These are phyloP conservation scores for Talaromyces wortmannii DNA, from an alignment of 495 filamentous ascomycete species.

Conservation along the genomic window DNA sequence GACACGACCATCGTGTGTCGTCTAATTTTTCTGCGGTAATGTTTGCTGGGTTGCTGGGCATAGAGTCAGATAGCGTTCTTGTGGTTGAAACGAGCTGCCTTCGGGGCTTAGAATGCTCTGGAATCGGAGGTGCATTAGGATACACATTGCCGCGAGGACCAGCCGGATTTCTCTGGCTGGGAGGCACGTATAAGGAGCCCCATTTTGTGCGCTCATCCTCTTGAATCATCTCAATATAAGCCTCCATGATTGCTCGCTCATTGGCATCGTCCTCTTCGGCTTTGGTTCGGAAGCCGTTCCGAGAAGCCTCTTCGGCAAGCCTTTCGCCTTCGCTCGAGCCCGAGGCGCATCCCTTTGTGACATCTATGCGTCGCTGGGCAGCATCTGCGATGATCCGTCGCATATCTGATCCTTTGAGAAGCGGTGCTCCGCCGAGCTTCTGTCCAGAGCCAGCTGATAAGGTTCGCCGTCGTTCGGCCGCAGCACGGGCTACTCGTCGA, in stretches of 20 bases:
- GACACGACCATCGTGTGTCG: constrained; percentile 61
- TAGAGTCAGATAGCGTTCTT: background rate
- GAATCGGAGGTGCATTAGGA: constrained; percentile 6
- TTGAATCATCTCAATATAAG: constrained; percentile 80
- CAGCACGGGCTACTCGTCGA: constrained; percentile 62
- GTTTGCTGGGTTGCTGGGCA: constrained; percentile 8
- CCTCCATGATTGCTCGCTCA: constrained; percentile 81
- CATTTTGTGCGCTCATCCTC: constrained; percentile 74
- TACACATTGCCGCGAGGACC: constrained; percentile 34
- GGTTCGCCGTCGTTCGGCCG: constrained; percentile 65
- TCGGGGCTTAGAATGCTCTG: constrained; percentile 6
- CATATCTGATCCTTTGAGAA: constrained; percentile 61
- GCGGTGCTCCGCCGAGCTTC: constrained; percentile 62
- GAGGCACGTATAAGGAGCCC: constrained; percentile 57
- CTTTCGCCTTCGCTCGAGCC: constrained; percentile 47
- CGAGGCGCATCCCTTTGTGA: constrained; percentile 69
- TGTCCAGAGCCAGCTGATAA: constrained; percentile 60
- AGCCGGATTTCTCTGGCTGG: constrained; percentile 53
- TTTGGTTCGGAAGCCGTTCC: constrained; percentile 72
- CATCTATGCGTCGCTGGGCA: constrained; percentile 58
- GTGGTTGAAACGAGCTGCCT: constrained; percentile 1
- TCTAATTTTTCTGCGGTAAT: constrained; percentile 20
- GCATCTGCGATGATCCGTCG: constrained; percentile 69
- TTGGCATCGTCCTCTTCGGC: constrained; percentile 88
- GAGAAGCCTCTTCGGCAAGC: constrained; percentile 62